Evolutionary conservation across 2,329 filamentous ascomycete species (phyloP).

Genomic region (Colletotrichum sp.): DNA sequence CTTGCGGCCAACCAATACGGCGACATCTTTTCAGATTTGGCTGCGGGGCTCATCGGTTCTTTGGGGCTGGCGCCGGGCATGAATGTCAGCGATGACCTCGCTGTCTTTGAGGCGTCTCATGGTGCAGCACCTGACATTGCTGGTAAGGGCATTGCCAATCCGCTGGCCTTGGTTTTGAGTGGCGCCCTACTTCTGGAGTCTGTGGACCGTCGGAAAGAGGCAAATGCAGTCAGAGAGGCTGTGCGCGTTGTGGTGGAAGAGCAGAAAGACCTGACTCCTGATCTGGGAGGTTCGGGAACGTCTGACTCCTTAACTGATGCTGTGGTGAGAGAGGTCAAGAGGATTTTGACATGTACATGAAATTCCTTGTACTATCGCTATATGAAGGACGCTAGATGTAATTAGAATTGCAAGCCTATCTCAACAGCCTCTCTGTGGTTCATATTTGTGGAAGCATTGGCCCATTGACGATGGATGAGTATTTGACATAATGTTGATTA

Average conservation of each 20-base stretch:
- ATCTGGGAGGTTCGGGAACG: not conserved
- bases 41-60: conserved; percentile 84
- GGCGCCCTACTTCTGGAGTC: conserved; percentile 97
- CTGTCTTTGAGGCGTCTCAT: conserved; percentile 97
- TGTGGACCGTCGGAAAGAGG: conserved; percentile 54
- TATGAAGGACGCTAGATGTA: not conserved
- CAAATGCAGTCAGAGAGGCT: not conserved
- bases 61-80: conserved; percentile 92
- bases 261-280: not conserved
- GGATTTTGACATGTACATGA: not conserved
- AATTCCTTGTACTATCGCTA: not conserved
- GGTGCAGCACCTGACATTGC: conserved; percentile 95
- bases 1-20: conserved; percentile 97
- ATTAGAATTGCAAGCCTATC: too few relatives aligned
- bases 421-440: too few relatives aligned
- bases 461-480: too few relatives aligned
- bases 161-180: conserved; percentile 92
- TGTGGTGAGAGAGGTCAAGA: not conserved
- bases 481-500: too few relatives aligned
- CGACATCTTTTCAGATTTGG: conserved; percentile 93
- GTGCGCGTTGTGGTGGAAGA: not conserved
- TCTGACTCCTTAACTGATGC: not conserved
- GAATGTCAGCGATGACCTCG: conserved; percentile 92
- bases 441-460: too few relatives aligned
- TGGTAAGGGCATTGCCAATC: conserved; percentile 91